Evolutionary conservation across 2,329 filamentous ascomycete species (phyloP).

Genomic region (Aspergillus spinulosporus): DNA sequence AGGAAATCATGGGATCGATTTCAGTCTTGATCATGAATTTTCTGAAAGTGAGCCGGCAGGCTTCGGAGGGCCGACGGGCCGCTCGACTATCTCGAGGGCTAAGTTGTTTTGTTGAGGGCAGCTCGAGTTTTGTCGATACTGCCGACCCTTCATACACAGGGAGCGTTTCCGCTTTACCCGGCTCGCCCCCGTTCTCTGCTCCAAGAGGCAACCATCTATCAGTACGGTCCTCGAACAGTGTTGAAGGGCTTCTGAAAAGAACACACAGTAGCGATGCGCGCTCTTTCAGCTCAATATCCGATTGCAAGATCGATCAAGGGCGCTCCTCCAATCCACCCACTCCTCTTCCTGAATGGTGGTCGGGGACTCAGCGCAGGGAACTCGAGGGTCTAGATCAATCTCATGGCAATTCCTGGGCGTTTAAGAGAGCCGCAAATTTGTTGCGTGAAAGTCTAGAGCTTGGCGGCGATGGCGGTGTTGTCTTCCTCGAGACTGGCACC

Average conservation of each 20-base stretch:
- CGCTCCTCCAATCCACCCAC: conserved; percentile 29
- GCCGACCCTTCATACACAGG: conserved; percentile 25
- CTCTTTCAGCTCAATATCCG: conserved; percentile 31
- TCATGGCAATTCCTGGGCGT: conserved; percentile 45
- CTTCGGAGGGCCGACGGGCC: conserved; percentile 54
- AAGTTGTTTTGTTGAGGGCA: conserved; percentile 56
- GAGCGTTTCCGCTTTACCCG: conserved; percentile 21
- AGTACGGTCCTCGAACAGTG: conserved; percentile 25
- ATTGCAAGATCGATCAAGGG: conserved; percentile 30
- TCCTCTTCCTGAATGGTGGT: conserved; percentile 36
- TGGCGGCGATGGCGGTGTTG: conserved; percentile 49
- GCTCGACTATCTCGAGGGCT: conserved; percentile 57
- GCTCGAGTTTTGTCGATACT: conserved; percentile 41
- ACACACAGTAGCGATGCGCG: conserved; percentile 31
- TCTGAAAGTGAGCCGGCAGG: conserved; percentile 56
- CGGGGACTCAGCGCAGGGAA: conserved; percentile 29
- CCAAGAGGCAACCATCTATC: conserved; percentile 28
- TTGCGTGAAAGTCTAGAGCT: conserved; percentile 51
- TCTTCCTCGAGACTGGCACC: conserved; percentile 37
- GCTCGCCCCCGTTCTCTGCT: conserved; percentile 26
- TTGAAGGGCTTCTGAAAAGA: conserved; percentile 25
- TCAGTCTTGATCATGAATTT: conserved; percentile 60
- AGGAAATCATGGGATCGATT: conserved; percentile 58
- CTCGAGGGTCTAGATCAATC: conserved; percentile 33
- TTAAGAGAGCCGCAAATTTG: conserved; percentile 50